Conservation (phyloP, 148 eudicot species). For the Dianthus caryophyllus region DNA sequence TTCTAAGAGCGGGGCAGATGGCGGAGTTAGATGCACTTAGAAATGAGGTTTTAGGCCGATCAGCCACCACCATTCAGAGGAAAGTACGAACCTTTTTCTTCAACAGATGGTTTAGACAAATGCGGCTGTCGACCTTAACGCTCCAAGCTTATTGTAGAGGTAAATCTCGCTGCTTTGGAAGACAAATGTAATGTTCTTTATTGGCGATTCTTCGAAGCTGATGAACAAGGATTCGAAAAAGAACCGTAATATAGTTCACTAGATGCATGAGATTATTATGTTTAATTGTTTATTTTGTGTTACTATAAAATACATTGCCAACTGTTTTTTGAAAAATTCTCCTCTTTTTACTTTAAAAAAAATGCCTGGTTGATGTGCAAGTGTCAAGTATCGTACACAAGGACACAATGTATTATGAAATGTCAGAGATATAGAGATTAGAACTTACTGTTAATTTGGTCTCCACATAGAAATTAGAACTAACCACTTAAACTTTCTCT, state of each 20-base stretch:
- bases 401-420: not conserved
- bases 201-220: not conserved
- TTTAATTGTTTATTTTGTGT: not conserved
- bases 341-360: not conserved
- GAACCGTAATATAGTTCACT: not conserved
- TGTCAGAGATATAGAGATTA: too few species aligned
- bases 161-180: constrained; percentile 23
- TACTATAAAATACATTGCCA: not conserved
- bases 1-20: constrained; percentile 99
- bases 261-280: not conserved
- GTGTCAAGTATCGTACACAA: not conserved
- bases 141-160: constrained; percentile 81
- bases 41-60: constrained; percentile 69
- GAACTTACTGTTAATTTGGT: not conserved
- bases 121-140: constrained; percentile 48
- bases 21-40: constrained; percentile 85
- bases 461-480: not conserved
- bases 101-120: constrained; percentile 41
- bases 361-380: not conserved
- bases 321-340: not conserved
- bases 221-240: not conserved
- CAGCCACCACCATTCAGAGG: constrained; percentile 69
- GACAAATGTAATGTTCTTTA: not conserved
- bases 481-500: not conserved
- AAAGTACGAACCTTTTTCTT: constrained; percentile 54